Evolutionary conservation across 257 asterid species (phyloP).

Genomic region (Primulina huaijiensis): DNA sequence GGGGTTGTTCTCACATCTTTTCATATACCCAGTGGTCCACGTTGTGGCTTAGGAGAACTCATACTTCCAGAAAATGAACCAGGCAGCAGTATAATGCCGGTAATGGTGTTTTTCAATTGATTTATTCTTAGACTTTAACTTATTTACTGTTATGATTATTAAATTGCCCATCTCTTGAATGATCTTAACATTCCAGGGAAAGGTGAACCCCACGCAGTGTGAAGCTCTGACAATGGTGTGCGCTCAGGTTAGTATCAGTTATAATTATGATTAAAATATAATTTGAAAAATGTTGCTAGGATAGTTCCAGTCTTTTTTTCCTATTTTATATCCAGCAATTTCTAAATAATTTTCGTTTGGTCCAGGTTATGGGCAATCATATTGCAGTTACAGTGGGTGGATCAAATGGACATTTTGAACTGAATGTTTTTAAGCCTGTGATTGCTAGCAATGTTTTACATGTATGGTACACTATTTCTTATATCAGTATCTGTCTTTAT

Average conservation of each 20-base stretch:
- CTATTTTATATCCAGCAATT: slow-evolving; percentile 8
- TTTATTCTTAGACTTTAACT: slow-evolving; percentile 16
- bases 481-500: neutral
- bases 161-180: slow-evolving; percentile 14
- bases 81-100: slow-evolving; percentile 99
- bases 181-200: slow-evolving; percentile 61
- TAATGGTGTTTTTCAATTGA: slow-evolving; percentile 33
- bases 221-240: slow-evolving; percentile 99
- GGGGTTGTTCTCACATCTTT: slow-evolving; percentile 23
- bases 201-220: slow-evolving; percentile 96
- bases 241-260: slow-evolving; percentile 66
- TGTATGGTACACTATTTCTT: slow-evolving; percentile 40
- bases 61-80: slow-evolving; percentile 99
- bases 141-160: slow-evolving; percentile 11
- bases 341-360: neutral
- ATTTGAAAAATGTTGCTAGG: slow-evolving; percentile 4
- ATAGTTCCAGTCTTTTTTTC: slow-evolving; percentile 11
- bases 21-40: slow-evolving; percentile 77
- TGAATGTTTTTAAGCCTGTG: slow-evolving; percentile 92
- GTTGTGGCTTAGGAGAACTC: slow-evolving; percentile 98
- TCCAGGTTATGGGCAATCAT: slow-evolving; percentile 90
- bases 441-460: slow-evolving; percentile 87
- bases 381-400: slow-evolving; percentile 91
- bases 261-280: slow-evolving; percentile 12
- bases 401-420: slow-evolving; percentile 91